These are phyloP conservation scores for Lactarius vividus DNA, from an alignment of 768 basidiomycete genomes.

Conservation along the genomic window DNA sequence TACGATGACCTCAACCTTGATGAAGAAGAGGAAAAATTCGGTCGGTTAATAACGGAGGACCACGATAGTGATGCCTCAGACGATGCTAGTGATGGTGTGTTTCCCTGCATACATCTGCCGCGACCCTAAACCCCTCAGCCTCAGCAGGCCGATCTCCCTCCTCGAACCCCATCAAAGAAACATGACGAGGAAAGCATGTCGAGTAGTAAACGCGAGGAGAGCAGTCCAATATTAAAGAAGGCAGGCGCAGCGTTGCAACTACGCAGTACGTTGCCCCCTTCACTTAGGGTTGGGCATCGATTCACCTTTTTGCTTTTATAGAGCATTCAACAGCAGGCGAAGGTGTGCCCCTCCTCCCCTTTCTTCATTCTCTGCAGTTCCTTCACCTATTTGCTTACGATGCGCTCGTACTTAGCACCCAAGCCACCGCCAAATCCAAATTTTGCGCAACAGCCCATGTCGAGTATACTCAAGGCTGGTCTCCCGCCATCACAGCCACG, in stretches of 20 bases:
- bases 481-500: constrained; percentile 55
- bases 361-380: not conserved
- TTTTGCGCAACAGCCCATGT: constrained; percentile 76
- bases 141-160: constrained; percentile 51
- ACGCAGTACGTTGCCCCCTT: constrained; percentile 60
- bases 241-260: constrained; percentile 57
- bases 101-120: not conserved
- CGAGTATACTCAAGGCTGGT: constrained; percentile 71
- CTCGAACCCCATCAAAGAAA: constrained; percentile 67
- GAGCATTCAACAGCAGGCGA: constrained; percentile 65
- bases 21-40: constrained; percentile 94
- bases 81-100: constrained; percentile 65
- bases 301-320: constrained; percentile 34
- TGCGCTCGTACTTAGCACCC: constrained; percentile 36
- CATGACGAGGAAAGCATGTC: constrained; percentile 75
- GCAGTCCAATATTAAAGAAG: constrained; percentile 74
- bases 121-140: constrained; percentile 15
- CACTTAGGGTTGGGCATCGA: not conserved
- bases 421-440: constrained; percentile 82
- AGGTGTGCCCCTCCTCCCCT: constrained; percentile 39
- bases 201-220: constrained; percentile 73
- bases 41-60: constrained; percentile 68
- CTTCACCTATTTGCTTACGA: constrained; percentile 6
- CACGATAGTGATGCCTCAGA: constrained; percentile 79
- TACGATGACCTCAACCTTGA: constrained; percentile 98